Evolutionary conservation across 352 stramenopile genomes (phyloP), one percentile per base, ranked within the genome.

Genomic region (Globisporangium nodosum): DNA sequence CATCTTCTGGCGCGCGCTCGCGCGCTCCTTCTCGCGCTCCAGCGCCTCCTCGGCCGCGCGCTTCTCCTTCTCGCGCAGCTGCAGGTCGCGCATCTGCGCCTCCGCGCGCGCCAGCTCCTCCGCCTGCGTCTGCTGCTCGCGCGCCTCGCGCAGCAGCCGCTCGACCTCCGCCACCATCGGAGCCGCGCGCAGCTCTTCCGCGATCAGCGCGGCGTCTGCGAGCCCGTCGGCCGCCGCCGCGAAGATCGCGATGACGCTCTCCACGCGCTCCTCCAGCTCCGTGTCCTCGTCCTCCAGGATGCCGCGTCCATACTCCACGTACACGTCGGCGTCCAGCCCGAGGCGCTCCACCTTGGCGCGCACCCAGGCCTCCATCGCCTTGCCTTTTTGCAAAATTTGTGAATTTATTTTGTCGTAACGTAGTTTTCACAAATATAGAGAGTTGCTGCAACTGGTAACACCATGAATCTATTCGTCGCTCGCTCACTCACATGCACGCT

Each of bases 281-380:
- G 77, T 76, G 58, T 93, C 81, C 21, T 88, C 76, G 62, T 93
- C 81, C 58, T 81, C 69, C 8, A 93, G 59, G 52, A 91, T 81
- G 39, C 84, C 70, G 33, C 68, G 62, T 12, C 72, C 81, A 45
- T 93, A 93, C 43, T 90, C 84, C 20, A 87, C 81, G 67, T 93
- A 93, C 45, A 91, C 84, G 56, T 89, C 83, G 11, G 66, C 74
- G 56, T 91, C 77, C 30, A 90, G 70, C 39, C 61, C 66, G 42
- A 92, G 73, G 18, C 56, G 52, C 60, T 71, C 63, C 45, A 90
- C 81, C 64, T 88, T 89, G 53, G 42, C 60, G 8, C 56, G 70
- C 54, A 92, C 73, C 72, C 74, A 92, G 9, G 55, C 76, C 52
- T 88, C 76, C 81, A 92, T 86, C 15, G 24, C 24, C 18, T 48